Conservation (phyloP, 129 eudicot genomes). For the Rutidosis leptorrhynchoides region DNA sequence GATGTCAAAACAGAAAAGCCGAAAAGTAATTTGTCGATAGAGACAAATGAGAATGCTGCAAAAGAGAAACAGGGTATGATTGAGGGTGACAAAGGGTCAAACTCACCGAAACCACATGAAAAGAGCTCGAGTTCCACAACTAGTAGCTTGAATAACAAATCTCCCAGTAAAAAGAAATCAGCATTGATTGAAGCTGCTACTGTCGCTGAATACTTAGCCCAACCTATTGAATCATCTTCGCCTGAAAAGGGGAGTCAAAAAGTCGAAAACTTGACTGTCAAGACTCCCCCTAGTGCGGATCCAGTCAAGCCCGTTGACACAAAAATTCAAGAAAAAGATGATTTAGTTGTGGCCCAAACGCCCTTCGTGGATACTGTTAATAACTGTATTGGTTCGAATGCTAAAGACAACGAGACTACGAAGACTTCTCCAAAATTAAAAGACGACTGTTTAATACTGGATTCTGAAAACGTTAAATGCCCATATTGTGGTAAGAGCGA, state of each 20-base stretch:
- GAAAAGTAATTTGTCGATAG: slow-evolving; percentile 26
- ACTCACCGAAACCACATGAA: slow-evolving; percentile 15
- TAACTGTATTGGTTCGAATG: neutral
- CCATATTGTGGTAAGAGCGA: slow-evolving; percentile 24
- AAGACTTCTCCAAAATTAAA: slow-evolving; percentile 28
- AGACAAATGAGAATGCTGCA: slow-evolving; percentile 23
- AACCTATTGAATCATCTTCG: slow-evolving; percentile 28
- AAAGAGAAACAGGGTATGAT: slow-evolving; percentile 23
- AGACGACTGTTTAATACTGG: slow-evolving; percentile 4
- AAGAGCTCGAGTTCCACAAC: slow-evolving; percentile 36
- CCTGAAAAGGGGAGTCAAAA: slow-evolving; percentile 27
- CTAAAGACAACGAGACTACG: slow-evolving; percentile 31
- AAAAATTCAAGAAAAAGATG: slow-evolving; percentile 17
- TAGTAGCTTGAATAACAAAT: slow-evolving; percentile 50
- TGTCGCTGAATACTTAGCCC: slow-evolving; percentile 34
- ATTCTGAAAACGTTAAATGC: slow-evolving; percentile 27
- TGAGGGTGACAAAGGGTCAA: slow-evolving; percentile 28
- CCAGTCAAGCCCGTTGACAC: slow-evolving; percentile 22
- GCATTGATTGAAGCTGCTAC: slow-evolving; percentile 27
- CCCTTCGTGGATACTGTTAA: slow-evolving; percentile 20
- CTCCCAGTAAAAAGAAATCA: slow-evolving; percentile 29
- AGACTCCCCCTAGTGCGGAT: slow-evolving; percentile 30
- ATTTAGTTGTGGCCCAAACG: slow-evolving; percentile 18
- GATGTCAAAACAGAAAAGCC: slow-evolving; percentile 23
- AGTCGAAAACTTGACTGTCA: slow-evolving; percentile 21